phyloP scores from a whole-genome alignment of 208 protist genomes.

The Tritrichomonas musculus region DNA sequence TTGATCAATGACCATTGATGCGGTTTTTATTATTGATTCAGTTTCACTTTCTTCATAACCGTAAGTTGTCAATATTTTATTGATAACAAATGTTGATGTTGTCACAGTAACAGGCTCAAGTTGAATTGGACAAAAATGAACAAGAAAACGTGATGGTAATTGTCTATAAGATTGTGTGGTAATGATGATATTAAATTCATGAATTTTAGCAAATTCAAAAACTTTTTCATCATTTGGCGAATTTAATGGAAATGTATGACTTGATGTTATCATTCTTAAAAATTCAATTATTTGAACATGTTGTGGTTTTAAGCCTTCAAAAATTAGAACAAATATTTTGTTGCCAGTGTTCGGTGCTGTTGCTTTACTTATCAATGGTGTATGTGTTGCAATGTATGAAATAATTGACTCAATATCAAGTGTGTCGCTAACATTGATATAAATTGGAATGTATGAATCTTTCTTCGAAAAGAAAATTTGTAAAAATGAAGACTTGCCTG shows the following conservation, averaged over 20 bases:
- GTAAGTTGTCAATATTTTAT: neutral
- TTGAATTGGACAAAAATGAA: neutral
- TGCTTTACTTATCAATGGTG: neutral
- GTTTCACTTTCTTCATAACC: neutral
- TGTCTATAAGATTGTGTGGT: neutral
- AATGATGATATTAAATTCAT: neutral
- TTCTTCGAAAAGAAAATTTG: neutral
- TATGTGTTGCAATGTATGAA: neutral
- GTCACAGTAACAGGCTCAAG: neutral
- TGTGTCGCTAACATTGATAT: neutral
- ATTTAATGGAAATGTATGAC: neutral
- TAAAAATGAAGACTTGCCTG: neutral
- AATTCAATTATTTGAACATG: neutral
- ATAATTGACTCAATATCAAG: neutral
- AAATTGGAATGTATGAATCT: neutral
- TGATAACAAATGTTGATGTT: neutral
- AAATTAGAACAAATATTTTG: neutral
- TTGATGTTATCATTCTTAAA: neutral
- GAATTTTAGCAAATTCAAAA: neutral
- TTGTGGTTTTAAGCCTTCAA: neutral
- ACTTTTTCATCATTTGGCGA: constrained; percentile 4
- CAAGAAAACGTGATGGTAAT: neutral
- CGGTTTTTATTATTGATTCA: neutral
- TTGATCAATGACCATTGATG: neutral
- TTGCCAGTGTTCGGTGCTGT: neutral